phyloP scores from a whole-genome alignment of 352 stramenopile species.

The Phytophthora multivora region DNA sequence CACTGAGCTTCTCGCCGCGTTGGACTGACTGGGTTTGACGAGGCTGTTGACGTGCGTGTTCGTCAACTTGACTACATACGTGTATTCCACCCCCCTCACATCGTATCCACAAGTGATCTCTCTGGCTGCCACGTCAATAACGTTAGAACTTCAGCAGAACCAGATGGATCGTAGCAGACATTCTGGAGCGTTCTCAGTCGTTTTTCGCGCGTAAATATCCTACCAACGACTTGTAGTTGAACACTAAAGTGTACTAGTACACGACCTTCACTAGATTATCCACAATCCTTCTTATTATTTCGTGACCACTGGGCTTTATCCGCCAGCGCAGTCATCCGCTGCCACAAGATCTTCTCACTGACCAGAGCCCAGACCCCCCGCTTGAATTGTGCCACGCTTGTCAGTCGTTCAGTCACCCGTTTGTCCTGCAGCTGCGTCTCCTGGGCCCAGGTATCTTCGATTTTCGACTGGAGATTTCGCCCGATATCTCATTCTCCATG shows the following conservation, averaged over 20 bases:
- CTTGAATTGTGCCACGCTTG: slow-evolving; percentile 7
- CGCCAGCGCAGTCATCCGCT: no score
- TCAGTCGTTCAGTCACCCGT: slow-evolving; percentile 7
- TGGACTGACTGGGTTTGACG: no score
- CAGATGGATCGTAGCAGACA: slow-evolving; percentile 1
- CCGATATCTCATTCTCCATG: slow-evolving; percentile 26
- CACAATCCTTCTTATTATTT: slow-evolving; percentile 13
- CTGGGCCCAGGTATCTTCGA: slow-evolving; percentile 17
- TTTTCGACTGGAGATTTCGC: slow-evolving; percentile 24
- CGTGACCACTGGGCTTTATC: background rate
- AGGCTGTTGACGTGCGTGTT: no score
- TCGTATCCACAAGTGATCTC: slow-evolving; percentile 9
- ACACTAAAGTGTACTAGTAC: background rate
- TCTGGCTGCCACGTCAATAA: slow-evolving; percentile 24
- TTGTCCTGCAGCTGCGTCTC: slow-evolving; percentile 4
- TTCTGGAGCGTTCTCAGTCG: background rate
- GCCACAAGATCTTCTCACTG: background rate
- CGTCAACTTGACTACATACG: no score
- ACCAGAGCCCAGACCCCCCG: slow-evolving; percentile 3
- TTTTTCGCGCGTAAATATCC: background rate
- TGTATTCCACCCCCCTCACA: no score
- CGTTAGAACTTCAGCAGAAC: background rate
- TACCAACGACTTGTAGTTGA: background rate
- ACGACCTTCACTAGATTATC: no score
- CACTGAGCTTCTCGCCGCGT: no score